These are phyloP conservation scores for Leptographium procerum DNA, from an alignment of 2,329 filamentous ascomycete species.

Conservation along the genomic window DNA sequence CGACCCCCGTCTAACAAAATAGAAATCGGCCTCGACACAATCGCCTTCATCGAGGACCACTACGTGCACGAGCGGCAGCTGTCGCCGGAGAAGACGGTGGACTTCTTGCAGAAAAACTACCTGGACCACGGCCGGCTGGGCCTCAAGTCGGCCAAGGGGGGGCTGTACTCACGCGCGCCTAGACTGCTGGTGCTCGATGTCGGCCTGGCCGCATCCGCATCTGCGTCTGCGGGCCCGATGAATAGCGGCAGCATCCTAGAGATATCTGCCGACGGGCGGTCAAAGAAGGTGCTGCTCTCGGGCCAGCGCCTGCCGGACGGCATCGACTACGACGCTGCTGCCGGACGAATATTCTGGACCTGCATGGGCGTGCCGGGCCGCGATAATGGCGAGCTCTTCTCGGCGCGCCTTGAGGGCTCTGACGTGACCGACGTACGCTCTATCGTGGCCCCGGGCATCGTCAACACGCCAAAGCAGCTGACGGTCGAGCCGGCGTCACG, in stretches of 20 bases:
- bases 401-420: conserved; percentile 36
- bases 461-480: conserved; percentile 40
- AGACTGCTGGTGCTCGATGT: conserved; percentile 19
- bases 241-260: conserved; percentile 10
- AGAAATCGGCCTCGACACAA: conserved; percentile 21
- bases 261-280: conserved; percentile 13
- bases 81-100: conserved; percentile 8
- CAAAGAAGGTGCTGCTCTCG: conserved; percentile 14
- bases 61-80: conserved; percentile 12
- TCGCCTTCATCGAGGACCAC: conserved; percentile 19
- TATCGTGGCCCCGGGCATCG: conserved; percentile 29
- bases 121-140: conserved; percentile 17
- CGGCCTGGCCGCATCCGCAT: conserved; percentile 11
- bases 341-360: conserved; percentile 35
- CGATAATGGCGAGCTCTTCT: conserved; percentile 31
- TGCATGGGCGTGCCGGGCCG: conserved; percentile 31
- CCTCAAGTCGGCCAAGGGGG: conserved; percentile 23
- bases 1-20: neutral
- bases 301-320: conserved; percentile 29
- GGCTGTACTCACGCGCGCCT: conserved; percentile 21
- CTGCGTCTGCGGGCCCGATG: neutral
- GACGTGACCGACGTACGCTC: conserved; percentile 28
- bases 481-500: conserved; percentile 16
- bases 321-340: conserved; percentile 23
- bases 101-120: conserved; percentile 18